Evolutionary conservation across 306 rosid species (phyloP).

Genomic region (Erythrophleum fordii): DNA sequence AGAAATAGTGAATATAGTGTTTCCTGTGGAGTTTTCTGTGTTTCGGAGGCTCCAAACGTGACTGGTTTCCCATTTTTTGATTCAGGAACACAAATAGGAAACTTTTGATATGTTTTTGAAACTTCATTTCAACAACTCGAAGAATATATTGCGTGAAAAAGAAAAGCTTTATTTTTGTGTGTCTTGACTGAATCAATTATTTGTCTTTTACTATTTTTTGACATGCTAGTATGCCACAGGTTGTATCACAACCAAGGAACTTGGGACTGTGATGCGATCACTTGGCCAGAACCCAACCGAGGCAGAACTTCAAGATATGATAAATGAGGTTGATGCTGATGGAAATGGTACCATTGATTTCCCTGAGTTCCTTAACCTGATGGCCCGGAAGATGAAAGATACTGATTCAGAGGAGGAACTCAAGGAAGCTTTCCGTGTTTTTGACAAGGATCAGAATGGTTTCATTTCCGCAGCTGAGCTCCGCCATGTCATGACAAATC

Average conservation of each 20-base stretch:
- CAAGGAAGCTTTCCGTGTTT: slow-evolving; percentile 85
- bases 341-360: slow-evolving; percentile 86
- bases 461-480: slow-evolving; percentile 93
- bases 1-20: not conserved
- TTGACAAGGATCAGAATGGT: slow-evolving; percentile 87
- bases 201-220: not conserved
- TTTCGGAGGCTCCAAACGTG: not conserved
- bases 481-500: slow-evolving; percentile 86
- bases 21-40: not conserved
- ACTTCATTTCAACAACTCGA: not conserved
- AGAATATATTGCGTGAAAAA: not conserved
- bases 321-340: slow-evolving; percentile 86
- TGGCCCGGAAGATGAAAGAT: slow-evolving; percentile 89
- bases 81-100: not conserved
- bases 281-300: slow-evolving; percentile 89
- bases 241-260: slow-evolving; percentile 83
- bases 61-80: not conserved
- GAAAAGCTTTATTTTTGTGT: not conserved
- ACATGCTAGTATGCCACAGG: slow-evolving; percentile 44
- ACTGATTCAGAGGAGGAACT: slow-evolving; percentile 87
- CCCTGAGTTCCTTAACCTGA: slow-evolving; percentile 80
- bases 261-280: slow-evolving; percentile 84
- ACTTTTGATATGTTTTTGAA: not conserved
- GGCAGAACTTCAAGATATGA: slow-evolving; percentile 86
- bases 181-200: slow-evolving; percentile 6